Conservation (phyloP, 305 asterid species). For the Fraxinus xanthoxyloides region DNA sequence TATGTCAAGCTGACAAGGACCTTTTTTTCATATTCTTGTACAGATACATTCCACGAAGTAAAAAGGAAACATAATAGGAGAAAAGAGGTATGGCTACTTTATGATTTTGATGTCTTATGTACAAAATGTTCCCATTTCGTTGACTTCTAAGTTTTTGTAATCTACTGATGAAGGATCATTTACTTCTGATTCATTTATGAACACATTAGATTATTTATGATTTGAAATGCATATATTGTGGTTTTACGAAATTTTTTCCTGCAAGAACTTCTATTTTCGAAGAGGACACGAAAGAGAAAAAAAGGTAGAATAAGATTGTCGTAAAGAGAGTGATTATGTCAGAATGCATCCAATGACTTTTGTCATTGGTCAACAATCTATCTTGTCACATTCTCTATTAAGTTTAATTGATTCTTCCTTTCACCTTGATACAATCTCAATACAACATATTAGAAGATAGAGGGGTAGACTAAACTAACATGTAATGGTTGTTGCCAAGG, state of each 20-base stretch:
- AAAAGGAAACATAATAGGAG: conserved; percentile 75
- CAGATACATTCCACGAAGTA: conserved; percentile 95
- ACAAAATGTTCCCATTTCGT: not conserved
- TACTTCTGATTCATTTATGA: not conserved
- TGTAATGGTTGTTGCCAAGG: not conserved
- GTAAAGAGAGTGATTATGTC: not conserved
- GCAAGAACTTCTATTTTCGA: not conserved
- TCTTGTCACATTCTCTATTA: not conserved
- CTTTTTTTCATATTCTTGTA: conserved; percentile 17
- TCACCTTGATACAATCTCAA: not conserved
- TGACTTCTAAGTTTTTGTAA: not conserved
- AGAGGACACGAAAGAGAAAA: not conserved
- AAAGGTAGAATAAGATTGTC: not conserved
- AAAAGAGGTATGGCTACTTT: conserved; percentile 60
- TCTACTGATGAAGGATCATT: not conserved
- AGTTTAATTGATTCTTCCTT: not conserved
- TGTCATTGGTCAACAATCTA: not conserved
- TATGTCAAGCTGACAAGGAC: conserved; percentile 20
- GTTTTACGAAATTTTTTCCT: not conserved
- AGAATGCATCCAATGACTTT: not conserved
- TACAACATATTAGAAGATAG: not conserved
- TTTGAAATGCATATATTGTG: not conserved
- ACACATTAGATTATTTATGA: not conserved
- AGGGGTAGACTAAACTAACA: not conserved
- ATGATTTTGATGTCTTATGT: not conserved